These are phyloP conservation scores for Dictyostelium discoideum DNA, from an alignment of 78 protist genomes.

Conservation along the genomic window DNA sequence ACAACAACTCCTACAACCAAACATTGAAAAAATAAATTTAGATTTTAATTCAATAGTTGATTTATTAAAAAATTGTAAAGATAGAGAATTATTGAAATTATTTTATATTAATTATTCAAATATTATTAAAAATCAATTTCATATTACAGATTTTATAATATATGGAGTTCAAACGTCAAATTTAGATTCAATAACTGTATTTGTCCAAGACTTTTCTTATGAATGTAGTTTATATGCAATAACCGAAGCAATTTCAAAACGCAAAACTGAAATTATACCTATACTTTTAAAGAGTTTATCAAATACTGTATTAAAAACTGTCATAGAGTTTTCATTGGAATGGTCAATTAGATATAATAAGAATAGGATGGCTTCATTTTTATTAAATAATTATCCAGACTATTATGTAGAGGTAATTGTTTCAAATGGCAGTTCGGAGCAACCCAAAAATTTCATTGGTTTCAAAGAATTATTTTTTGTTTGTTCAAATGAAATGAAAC, in stretches of 20 bases:
- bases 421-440: neutral
- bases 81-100: neutral
- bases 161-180: neutral
- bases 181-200: neutral
- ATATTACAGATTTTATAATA: neutral
- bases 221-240: neutral
- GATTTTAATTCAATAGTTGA: neutral
- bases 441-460: neutral
- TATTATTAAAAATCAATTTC: too few species aligned
- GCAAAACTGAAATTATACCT: neutral
- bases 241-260: neutral
- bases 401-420: neutral
- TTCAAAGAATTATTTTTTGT: neutral
- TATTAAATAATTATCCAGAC: neutral
- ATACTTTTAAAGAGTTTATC: neutral
- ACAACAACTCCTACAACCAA: neutral
- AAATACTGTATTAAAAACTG: too few species aligned
- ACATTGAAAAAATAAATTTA: neutral
- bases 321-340: neutral
- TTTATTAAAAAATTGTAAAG: neutral
- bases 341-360: neutral
- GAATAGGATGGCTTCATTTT: neutral
- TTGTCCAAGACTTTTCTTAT: neutral
- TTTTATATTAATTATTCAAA: too few species aligned
- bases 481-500: neutral